Evolutionary conservation across 768 basidiomycete species (phyloP), one percentile per base, ranked within the genome.

Genomic region (Pulveroboletus sp.): DNA sequence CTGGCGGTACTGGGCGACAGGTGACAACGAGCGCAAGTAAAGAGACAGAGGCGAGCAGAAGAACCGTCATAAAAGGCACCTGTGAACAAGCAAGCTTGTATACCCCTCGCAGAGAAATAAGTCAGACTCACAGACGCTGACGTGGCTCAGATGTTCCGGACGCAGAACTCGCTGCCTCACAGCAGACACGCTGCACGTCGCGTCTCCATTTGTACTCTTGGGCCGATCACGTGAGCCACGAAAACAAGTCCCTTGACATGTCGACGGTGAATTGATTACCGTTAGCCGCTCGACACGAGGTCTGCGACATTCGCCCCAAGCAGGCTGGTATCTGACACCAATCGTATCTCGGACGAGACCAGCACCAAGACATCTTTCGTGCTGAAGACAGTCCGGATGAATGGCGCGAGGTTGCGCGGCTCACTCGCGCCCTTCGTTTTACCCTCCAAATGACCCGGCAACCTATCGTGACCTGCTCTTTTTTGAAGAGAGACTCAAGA

Each of bases 401-500:
- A 66, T 65, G 64, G 61, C 59, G 43, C 61, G 59, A 26, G 57
- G 63, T 42, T 43, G 37, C 51, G 48, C 55, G 17, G 50, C 50
- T 30, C 66, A 64, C 21, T 51, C 58, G 40, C 66, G 62, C 36
- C 59, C 64, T 32, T 69, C 76, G 1, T 83, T 75, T 61, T 64
- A 76, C 54, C 89, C 91, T 0, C 71, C 84, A 33, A 82, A 82
- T 60, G 93, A 94, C 66, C 75, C 76, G 44, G 76, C 85, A 11
- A 93, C 93, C 2, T 91, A 87, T 67, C 75, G 87, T 39, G 95
- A 99, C 65, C 73, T 99, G 12, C 77, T 97, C 21, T 73, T 92
- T 39, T 97, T 98, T 52, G 95, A 99, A 71, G 94, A 97, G 65
- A 79, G 95, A n/a, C 81, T 99, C 51, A 96, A 96, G 73, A 86